phyloP scores from a whole-genome alignment of 1,284 basidiomycete species.

The Xerocomus alliaceus region DNA sequence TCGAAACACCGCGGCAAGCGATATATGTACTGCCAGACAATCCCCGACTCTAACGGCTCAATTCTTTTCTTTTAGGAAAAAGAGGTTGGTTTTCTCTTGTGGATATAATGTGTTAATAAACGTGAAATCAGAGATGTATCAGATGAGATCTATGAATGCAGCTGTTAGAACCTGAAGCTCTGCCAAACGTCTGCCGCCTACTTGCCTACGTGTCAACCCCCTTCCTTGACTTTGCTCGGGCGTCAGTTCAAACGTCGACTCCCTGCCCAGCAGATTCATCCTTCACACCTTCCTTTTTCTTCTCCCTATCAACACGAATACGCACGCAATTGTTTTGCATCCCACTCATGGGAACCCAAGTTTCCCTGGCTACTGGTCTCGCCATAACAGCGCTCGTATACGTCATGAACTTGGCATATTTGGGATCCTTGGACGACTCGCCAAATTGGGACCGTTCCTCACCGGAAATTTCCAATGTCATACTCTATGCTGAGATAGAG shows the following conservation, averaged over 20 bases:
- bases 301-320: neutral
- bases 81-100: too few species aligned
- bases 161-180: too few species aligned
- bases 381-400: constrained; percentile 34
- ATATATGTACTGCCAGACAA: too few species aligned
- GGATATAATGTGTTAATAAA: too few species aligned
- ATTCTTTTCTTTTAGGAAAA: too few species aligned
- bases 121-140: too few species aligned
- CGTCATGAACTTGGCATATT: constrained; percentile 51
- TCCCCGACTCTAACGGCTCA: too few species aligned
- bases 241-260: neutral
- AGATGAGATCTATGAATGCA: too few species aligned
- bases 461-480: constrained; percentile 53
- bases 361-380: neutral
- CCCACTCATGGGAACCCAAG: neutral
- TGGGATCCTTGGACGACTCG: constrained; percentile 45
- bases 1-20: too few species aligned
- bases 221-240: neutral
- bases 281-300: constrained; percentile 2
- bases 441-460: constrained; percentile 51
- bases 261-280: neutral
- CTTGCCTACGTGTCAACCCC: too few species aligned
- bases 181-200: too few species aligned
- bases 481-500: constrained; percentile 49
- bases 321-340: neutral